Base-by-base conservation (phyloP, 345 rosid genomes). In the Populus davidiana region DNA sequence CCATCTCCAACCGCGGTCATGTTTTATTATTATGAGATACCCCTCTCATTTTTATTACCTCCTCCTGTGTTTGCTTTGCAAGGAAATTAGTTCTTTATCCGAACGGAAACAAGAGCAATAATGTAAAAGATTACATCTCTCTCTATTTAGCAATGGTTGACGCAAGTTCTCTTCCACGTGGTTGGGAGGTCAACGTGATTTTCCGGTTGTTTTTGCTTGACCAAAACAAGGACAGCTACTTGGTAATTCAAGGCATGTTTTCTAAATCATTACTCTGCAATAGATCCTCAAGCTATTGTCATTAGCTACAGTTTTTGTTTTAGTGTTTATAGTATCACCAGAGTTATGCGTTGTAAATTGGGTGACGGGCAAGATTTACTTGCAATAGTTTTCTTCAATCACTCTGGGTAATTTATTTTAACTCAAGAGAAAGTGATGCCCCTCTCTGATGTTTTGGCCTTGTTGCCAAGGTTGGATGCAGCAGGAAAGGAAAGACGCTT, bases 61-160 rank as follows among this genome's bases (percentile, higher is more conserved):
- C 20, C 0, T 59, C 21, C 13, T 64, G 27, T 59, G 67, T 74
- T 25, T 39, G 8, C 25, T 1, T 33, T 67, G 78, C 16, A 65
- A 90, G 95, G 94, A 91, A 89, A 79, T 80, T 90, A 77, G 80
- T 90, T 47, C 82, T 91, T 64, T 71, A 86, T 74, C 92, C 95
- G 54, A 89, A 82, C 72, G 97, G 97, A 78, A 90, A 90, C 81
- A 82, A 87, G 81, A 83, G 78, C 87, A 91, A 86, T 85, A 81
- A 87, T 27, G 86, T 80, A 66, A 81, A 81, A 77, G 91, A 87
- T 1, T 80, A 89, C 59, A 71, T 89, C 6, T 92, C 94, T 66
- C 23, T 87, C 39, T 86, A 92, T 84, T 81, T 91, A 80, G 83
- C 87, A 59, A 80, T 87, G 31, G 86, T 79, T 0, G 90, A 86